phyloP scores from a whole-genome alignment of 2,329 filamentous ascomycete genomes.

The Cordyceps cateniannulata region DNA sequence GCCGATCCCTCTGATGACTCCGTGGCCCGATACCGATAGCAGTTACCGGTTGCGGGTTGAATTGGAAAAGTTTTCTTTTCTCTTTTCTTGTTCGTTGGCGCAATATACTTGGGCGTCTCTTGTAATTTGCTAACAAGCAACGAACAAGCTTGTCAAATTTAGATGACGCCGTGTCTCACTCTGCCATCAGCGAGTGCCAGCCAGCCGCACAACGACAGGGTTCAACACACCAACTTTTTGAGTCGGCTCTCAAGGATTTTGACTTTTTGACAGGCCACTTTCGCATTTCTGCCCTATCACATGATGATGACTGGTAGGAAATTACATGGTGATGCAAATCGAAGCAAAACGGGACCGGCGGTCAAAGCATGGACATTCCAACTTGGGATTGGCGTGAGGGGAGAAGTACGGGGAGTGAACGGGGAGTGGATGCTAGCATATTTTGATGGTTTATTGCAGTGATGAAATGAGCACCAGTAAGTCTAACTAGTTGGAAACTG shows the following conservation, averaged over 20 bases:
- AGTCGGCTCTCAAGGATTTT: neutral
- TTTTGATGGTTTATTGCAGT: too few species aligned
- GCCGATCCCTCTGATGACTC: slow-evolving; percentile 4
- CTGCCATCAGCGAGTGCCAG: too few species aligned
- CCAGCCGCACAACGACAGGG: too few species aligned
- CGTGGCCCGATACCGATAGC: neutral
- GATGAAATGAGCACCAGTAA: too few species aligned
- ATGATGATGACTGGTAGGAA: neutral
- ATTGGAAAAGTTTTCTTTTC: neutral
- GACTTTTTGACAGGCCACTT: neutral
- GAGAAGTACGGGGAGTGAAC: neutral
- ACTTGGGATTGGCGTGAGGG: neutral
- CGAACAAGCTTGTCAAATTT: too few species aligned
- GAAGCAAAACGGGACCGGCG: neutral
- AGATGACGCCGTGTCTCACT: too few species aligned
- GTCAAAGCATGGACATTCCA: neutral
- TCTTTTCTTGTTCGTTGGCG: neutral
- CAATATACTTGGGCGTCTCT: too few species aligned
- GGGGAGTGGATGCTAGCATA: too few species aligned
- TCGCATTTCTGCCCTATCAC: neutral
- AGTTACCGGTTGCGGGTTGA: neutral
- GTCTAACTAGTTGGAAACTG: too few species aligned
- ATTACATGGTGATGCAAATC: neutral
- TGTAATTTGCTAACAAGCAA: too few species aligned
- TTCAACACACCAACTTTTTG: neutral